Evolutionary conservation across 2,329 filamentous ascomycete genomes (phyloP).

Genomic region (Waltergamsia citrina): DNA sequence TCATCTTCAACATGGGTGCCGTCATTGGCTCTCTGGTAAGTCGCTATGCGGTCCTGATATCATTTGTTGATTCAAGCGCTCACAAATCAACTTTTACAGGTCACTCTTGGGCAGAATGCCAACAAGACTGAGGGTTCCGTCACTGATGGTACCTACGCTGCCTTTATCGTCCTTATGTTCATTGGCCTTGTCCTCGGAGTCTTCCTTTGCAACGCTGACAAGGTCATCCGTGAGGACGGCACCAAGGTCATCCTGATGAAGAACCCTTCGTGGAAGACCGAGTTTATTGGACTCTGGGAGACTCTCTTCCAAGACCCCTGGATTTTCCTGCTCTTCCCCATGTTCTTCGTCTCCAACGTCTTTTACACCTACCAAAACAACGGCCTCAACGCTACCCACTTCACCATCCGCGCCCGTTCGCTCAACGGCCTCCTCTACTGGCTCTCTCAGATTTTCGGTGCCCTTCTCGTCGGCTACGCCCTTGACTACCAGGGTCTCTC

Average conservation of each 20-base stretch:
- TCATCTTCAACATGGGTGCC: slow-evolving; percentile 87
- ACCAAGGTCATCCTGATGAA: slow-evolving; percentile 80
- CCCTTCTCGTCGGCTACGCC: slow-evolving; percentile 60
- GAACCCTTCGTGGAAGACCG: slow-evolving; percentile 77
- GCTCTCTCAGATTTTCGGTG: slow-evolving; percentile 68
- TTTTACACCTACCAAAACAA: slow-evolving; percentile 81
- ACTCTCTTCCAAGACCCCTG: slow-evolving; percentile 62
- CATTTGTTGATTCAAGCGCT: too few species aligned
- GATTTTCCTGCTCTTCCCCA: slow-evolving; percentile 66
- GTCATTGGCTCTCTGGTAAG: slow-evolving; percentile 67
- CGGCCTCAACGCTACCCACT: slow-evolving; percentile 56
- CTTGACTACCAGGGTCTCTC: slow-evolving; percentile 53
- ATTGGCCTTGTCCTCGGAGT: slow-evolving; percentile 61
- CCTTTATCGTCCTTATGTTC: slow-evolving; percentile 77
- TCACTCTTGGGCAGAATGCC: slow-evolving; percentile 66
- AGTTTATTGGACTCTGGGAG: slow-evolving; percentile 67
- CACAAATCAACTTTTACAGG: slow-evolving; percentile 27
- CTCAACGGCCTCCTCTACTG: slow-evolving; percentile 77
- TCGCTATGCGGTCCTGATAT: slow-evolving; percentile 5
- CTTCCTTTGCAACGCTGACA: slow-evolving; percentile 59
- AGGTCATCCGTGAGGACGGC: slow-evolving; percentile 67
- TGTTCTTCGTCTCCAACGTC: slow-evolving; percentile 74
- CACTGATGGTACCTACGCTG: slow-evolving; percentile 76
- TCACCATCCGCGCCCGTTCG: slow-evolving; percentile 61
- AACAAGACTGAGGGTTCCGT: slow-evolving; percentile 45